These are phyloP conservation scores for Trametes coccinea DNA, from an alignment of 768 basidiomycete genomes.

Conservation along the genomic window DNA sequence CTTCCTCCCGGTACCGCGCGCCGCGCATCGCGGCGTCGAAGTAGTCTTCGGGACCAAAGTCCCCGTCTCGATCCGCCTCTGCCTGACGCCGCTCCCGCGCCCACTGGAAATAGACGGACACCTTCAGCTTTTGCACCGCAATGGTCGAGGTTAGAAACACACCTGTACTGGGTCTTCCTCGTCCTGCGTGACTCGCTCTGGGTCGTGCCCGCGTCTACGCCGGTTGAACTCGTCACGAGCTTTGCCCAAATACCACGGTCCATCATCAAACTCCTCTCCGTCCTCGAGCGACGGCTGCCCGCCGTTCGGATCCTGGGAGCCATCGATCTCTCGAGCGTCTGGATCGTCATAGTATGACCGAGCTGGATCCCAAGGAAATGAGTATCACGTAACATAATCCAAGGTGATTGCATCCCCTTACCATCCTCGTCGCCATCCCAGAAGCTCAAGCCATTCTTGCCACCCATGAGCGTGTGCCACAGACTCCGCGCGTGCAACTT, in stretches of 20 bases:
- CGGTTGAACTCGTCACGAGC: conserved; percentile 76
- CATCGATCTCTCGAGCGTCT: conserved; percentile 25
- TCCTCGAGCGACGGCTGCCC: conserved; percentile 15
- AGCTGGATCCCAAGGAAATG: conserved; percentile 4
- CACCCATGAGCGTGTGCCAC: conserved; percentile 68
- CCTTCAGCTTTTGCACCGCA: background rate
- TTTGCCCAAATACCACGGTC: conserved; percentile 79
- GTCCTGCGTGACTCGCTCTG: conserved; percentile 36
- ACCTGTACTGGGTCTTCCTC: conserved; percentile 79
- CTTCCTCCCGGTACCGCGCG: conserved; percentile 55
- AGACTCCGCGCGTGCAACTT: conserved; percentile 83
- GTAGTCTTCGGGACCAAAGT: conserved; percentile 82
- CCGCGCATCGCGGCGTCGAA: conserved; percentile 68
- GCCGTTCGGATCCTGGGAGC: conserved; percentile 1
- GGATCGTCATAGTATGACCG: conserved; percentile 21
- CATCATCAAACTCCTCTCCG: conserved; percentile 31
- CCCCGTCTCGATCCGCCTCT: conserved; percentile 70
- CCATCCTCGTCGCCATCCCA: conserved; percentile 62
- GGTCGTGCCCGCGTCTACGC: conserved; percentile 45
- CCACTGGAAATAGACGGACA: conserved; percentile 50
- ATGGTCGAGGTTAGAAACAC: conserved; percentile 22
- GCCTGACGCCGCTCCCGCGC: conserved; percentile 71
- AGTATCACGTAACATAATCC: background rate
- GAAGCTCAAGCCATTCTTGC: conserved; percentile 63
- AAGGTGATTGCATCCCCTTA: conserved; percentile 29